These are phyloP conservation scores for Cordyceps pruinosa DNA, from an alignment of 2,329 filamentous ascomycete species.

Conservation along the genomic window DNA sequence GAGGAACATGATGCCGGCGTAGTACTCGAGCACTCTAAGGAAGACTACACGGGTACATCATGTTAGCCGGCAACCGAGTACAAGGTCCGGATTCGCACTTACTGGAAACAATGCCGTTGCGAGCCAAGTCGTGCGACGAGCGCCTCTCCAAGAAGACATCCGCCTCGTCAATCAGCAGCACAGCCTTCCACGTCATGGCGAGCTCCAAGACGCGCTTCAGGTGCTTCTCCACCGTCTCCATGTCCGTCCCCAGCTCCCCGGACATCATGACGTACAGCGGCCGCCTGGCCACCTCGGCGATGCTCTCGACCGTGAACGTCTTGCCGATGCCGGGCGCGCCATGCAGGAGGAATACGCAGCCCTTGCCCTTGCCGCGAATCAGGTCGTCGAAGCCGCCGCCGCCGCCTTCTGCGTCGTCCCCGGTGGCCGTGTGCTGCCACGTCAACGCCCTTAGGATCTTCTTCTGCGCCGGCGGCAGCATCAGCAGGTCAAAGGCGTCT, in stretches of 20 bases:
- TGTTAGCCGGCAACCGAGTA: too few relatives aligned
- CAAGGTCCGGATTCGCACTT: too few relatives aligned
- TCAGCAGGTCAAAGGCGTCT: conserved; percentile 4
- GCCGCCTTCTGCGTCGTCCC: not conserved
- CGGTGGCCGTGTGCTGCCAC: not conserved
- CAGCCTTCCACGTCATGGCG: conserved; percentile 20
- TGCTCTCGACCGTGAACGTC: conserved; percentile 23
- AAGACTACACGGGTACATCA: too few relatives aligned
- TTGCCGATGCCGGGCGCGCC: conserved; percentile 28
- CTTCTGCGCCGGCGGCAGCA: not conserved
- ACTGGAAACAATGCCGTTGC: conserved; percentile 22
- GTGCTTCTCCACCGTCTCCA: conserved; percentile 18
- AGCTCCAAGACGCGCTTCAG: conserved; percentile 19
- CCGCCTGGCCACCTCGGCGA: conserved; percentile 18
- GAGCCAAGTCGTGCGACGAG: conserved; percentile 17
- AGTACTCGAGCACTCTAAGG: conserved; percentile 29
- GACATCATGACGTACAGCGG: conserved; percentile 23
- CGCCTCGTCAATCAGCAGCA: conserved; percentile 22
- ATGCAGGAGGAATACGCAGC: conserved; percentile 26
- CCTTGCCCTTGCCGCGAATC: conserved; percentile 20
- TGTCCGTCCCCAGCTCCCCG: conserved; percentile 20
- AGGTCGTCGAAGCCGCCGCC: not conserved
- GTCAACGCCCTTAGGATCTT: not conserved
- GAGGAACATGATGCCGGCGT: conserved; percentile 29
- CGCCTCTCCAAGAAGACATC: conserved; percentile 24